Evolutionary conservation across 2,329 filamentous ascomycete species (phyloP), one percentile per base, ranked within the genome.

Genomic region (Penicillium palitans): DNA sequence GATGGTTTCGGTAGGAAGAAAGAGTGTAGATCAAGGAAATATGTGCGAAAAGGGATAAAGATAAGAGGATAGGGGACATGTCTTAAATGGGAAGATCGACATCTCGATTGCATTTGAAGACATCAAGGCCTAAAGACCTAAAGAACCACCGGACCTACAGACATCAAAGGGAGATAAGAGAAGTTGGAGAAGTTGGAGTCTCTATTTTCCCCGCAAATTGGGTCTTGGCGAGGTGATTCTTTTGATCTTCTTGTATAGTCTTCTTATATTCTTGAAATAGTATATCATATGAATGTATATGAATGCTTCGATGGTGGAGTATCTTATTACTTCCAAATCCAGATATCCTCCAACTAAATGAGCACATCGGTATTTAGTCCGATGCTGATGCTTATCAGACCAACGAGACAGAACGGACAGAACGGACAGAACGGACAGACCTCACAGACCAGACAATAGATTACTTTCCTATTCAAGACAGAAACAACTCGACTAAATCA

Each of bases 401-500:
- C 5, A 21, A 40, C n/a, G 8, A 27, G 27, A 27, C 27, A 12
- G 37, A 10, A 21, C 39, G 13, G n/a, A 4, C 17, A 12, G 15
- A 4, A 39, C n/a, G 21, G 19, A 27, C 27, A 10, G 37, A 10
- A 21, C 39, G 13, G n/a, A 4, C 17, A 12, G 15, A 5, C 19
- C n/a, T 40, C 12, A 41, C 35, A 12, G 10, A 33, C 31, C 13
- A 13, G 13, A 5, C 29, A 13, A 33, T 35, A 48, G 42, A 33
- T 54, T 49, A 7, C 50, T 15, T 54, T 54, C 50, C 37, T 54
- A 27, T 35, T 44, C 10, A 52, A 21, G 40, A 44, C 39, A 59
- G 37, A 51, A 59, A 56, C 21, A 41, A 12, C 10, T 65, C 65
- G 8, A 72, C 60, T 35, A 74, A 57, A 39, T 66, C 52, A 33